These are phyloP conservation scores for Penicillium fuscoglaucum DNA, from an alignment of 2,329 filamentous ascomycete genomes.

Conservation along the genomic window DNA sequence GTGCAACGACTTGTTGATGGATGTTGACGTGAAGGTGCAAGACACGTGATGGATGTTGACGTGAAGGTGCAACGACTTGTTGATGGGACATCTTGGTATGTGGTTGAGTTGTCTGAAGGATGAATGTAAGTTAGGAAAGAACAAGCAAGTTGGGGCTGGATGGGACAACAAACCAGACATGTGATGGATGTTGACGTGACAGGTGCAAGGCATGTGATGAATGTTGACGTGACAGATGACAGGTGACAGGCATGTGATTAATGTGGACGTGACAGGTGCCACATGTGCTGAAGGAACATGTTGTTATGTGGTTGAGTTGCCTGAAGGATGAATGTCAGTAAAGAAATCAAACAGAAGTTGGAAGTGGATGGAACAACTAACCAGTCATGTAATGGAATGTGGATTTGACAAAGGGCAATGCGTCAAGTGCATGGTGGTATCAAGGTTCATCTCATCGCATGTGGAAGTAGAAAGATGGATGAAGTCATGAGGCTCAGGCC, in stretches of 20 bases:
- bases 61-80: too few species aligned
- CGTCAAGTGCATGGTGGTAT: not conserved
- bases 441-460: not conserved
- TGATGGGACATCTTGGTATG: too few species aligned
- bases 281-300: not conserved
- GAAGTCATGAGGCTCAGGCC: not conserved
- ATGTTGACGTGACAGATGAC: not conserved
- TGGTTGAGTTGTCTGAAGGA: too few species aligned
- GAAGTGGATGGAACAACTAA: not conserved
- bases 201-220: not conserved
- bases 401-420: not conserved
- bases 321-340: not conserved
- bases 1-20: too few species aligned
- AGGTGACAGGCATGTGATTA: not conserved
- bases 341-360: not conserved
- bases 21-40: too few species aligned
- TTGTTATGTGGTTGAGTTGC: not conserved
- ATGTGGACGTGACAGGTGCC: not conserved
- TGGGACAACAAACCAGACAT: not conserved
- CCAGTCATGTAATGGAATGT: not conserved
- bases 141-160: too few species aligned
- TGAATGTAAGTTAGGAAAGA: not conserved
- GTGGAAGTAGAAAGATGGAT: not conserved
- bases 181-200: not conserved
- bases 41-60: too few species aligned